Percentiles rank a stretch among this genome's conserved stretches.
Conservation (phyloP, 2,329 filamentous ascomycete species). For the Nemania sp. region DNA sequence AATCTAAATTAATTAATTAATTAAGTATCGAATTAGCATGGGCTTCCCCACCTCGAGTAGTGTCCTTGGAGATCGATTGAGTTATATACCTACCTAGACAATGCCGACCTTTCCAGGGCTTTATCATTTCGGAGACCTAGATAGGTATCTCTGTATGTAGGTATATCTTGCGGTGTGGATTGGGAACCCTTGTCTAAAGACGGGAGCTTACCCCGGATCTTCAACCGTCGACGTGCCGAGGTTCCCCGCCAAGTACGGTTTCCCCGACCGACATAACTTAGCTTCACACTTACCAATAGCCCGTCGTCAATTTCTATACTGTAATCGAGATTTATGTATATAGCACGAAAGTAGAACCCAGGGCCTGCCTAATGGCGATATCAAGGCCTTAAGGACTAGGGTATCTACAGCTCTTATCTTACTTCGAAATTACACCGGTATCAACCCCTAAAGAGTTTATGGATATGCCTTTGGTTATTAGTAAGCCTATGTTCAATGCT, state of each 20-base stretch:
- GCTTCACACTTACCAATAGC: not conserved
- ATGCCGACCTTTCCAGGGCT: not conserved
- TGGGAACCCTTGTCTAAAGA: not conserved
- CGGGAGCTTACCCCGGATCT: constrained; percentile 16
- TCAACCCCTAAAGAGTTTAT: too few relatives aligned
- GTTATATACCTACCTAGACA: too few relatives aligned
- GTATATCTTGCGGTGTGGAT: not conserved
- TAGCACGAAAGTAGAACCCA: too few relatives aligned
- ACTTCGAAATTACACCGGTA: too few relatives aligned
- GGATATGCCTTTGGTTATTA: too few relatives aligned
- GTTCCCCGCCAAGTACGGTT: constrained; percentile 4
- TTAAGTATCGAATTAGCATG: not conserved
- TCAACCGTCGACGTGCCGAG: constrained; percentile 12
- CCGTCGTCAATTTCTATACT: too few relatives aligned
- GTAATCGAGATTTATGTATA: too few relatives aligned
- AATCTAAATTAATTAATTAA: not conserved
- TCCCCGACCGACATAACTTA: not conserved
- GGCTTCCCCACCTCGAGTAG: not conserved
- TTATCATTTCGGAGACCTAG: not conserved
- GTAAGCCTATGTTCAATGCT: too few relatives aligned
- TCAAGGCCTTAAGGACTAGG: not conserved
- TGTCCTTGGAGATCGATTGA: not conserved
- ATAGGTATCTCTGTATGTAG: too few relatives aligned
- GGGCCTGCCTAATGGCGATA: too few relatives aligned
- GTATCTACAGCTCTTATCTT: not conserved